Percentiles rank a stretch among this genome's conserved stretches.
Conservation (phyloP, 768 basidiomycete species). For the Lyophyllum atratum region DNA sequence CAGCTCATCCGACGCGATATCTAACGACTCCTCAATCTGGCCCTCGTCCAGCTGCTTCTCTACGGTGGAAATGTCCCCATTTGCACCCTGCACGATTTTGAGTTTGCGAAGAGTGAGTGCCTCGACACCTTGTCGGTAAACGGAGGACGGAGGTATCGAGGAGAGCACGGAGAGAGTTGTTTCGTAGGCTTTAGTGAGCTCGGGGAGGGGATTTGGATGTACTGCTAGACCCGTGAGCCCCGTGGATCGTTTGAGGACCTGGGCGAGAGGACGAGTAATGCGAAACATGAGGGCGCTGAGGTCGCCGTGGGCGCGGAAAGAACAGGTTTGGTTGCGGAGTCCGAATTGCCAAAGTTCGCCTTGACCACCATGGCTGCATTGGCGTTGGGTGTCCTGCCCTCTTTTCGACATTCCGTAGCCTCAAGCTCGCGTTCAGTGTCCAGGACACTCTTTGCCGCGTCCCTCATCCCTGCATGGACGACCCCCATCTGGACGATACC, state of each 20-base stretch:
- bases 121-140: conserved; percentile 89
- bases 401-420: conserved; percentile 14
- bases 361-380: conserved; percentile 36
- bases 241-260: conserved; percentile 76
- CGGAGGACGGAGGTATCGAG: conserved; percentile 75
- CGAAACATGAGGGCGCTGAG: conserved; percentile 60
- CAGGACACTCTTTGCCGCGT: conserved; percentile 15
- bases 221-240: conserved; percentile 84
- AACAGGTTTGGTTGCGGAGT: conserved; percentile 37
- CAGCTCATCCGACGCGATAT: conserved; percentile 83
- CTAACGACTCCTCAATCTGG: conserved; percentile 83
- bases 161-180: conserved; percentile 71
- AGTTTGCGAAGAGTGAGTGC: conserved; percentile 83
- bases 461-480: conserved; percentile 19
- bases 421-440: conserved; percentile 8
- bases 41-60: conserved; percentile 83
- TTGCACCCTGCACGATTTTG: conserved; percentile 66
- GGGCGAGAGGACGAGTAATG: conserved; percentile 69
- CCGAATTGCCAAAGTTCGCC: conserved; percentile 26
- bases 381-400: conserved; percentile 26
- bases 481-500: conserved; percentile 39
- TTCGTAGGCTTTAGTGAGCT: conserved; percentile 73
- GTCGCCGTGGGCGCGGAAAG: conserved; percentile 3
- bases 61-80: conserved; percentile 62
- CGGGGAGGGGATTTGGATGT: conserved; percentile 83